Base-by-base conservation (phyloP, 306 rosid genomes). In the Mimosa bimucronata region DNA sequence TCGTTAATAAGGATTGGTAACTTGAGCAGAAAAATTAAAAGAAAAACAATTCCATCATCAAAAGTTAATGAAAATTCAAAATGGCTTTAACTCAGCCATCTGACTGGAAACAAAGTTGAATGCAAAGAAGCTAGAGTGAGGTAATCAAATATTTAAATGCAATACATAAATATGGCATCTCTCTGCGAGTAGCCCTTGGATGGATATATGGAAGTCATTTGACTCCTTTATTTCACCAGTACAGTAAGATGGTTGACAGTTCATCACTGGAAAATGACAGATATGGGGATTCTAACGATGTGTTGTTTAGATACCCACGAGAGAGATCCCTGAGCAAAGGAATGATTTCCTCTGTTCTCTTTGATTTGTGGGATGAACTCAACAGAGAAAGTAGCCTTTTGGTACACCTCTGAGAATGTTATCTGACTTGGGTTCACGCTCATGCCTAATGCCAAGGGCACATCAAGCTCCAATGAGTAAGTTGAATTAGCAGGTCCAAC, bases 251-350 rank as follows among this genome's bases (percentile, higher is more conserved):
- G 29, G 29, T 21, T 31, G 5, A 38, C n/a, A 15, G 30, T 25
- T 7, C 46, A 25, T 84, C 77, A 84, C 71, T 73, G 58, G 79
- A 74, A 85, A 42, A 80, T 78, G 60, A 85, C 77, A 48, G 90
- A 23, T 28, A 91, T 83, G 50, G 83, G 92, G 44, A 64, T 82
- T 45, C 85, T 83, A 71, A 85, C 90, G 9, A 71, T 18, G 61
- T 89, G 74, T 25, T 53, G 28, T n/a, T 83, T 82, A 64, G 92
- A 89, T 6, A 70, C 73, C 97, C 97, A 89, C 0, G 30, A 82
- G 68, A 89, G n/a, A 29, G 83, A 80, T 5, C 97, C 93, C 31
- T 85, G 88, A 42, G 82, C 48, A 10, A 80, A 77, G 6, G 34
- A 74, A 38, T 45, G 14, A 52, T 81, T 78, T 4, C 76, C 73